Percentiles rank a stretch among this genome's conserved stretches.
Evolutionary conservation across 306 rosid species (phyloP).

Genomic region (Cicer yamashitae): DNA sequence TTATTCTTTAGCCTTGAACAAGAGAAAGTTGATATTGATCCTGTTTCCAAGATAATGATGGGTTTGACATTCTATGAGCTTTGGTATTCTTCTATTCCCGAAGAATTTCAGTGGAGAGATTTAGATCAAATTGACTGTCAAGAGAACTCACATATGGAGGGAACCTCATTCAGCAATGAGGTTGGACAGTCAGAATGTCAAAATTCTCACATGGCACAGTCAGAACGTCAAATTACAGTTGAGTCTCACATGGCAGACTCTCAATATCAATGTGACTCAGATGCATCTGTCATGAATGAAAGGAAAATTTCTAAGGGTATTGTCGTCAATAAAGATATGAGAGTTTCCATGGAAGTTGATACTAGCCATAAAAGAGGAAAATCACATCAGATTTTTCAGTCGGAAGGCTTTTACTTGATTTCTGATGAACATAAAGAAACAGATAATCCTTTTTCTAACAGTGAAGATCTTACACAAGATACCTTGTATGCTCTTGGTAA

Average conservation of each 20-base stretch:
- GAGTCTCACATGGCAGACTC: conserved; percentile 56
- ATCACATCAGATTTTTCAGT: conserved; percentile 47
- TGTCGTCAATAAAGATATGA: conserved; percentile 34
- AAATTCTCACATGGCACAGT: conserved; percentile 53
- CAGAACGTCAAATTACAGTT: conserved; percentile 52
- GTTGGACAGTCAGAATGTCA: conserved; percentile 49
- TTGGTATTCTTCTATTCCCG: conserved; percentile 73
- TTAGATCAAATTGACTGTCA: conserved; percentile 51
- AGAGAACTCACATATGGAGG: conserved; percentile 46
- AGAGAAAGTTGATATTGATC: conserved; percentile 55
- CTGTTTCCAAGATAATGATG: conserved; percentile 61
- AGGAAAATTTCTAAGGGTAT: conserved; percentile 40
- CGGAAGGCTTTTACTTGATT: conserved; percentile 53
- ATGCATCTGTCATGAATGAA: conserved; percentile 66
- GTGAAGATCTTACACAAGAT: conserved; percentile 47
- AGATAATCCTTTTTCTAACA: conserved; percentile 41
- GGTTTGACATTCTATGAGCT: conserved; percentile 71
- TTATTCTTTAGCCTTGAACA: conserved; percentile 63
- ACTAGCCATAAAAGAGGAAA: conserved; percentile 46
- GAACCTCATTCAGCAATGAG: conserved; percentile 42
- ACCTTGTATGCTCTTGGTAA: conserved; percentile 64
- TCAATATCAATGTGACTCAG: conserved; percentile 51
- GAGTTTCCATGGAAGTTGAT: conserved; percentile 48
- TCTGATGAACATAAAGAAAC: conserved; percentile 59
- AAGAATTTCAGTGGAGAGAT: conserved; percentile 66